Base-by-base conservation (phyloP, 768 basidiomycete species). In the Trametes gibbosa region DNA sequence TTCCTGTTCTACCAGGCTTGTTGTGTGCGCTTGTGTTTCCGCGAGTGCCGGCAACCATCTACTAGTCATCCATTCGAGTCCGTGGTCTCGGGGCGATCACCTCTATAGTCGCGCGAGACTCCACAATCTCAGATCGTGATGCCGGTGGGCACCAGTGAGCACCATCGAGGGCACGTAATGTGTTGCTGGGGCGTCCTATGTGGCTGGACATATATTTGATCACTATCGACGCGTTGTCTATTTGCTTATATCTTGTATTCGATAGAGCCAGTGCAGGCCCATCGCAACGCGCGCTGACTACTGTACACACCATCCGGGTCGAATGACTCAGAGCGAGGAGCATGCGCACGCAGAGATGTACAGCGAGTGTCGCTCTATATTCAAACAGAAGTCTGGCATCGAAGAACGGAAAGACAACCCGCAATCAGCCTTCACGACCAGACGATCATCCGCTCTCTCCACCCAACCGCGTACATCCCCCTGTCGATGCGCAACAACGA, bases 401-500 rank as follows among this genome's bases (percentile, higher is more conserved):
- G 50, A 52, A 58, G 51, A 4, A 8, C 12, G 7, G 21, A 16
- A 42, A 1, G 41, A 7, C 47, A 35, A 45, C 46, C n/a, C 46
- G n/a, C 17, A 24, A 41, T 53, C 45, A 59, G 47, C 47, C 48
- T 48, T 59, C 46, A 24, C 51, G 37, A 59, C 58, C 14, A 46
- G 37, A 52, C 53, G 59, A 53, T 54, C 52, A 55, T 46, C 19
- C 40, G 6, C 23, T 4, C 45, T 25, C 47, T 9, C 21, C 27
- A 19, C 17, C 48, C 55, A 32, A 47, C 46, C 35, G 46, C 39
- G 41, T 43, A 34, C 35, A 40, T 42, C 27, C 32, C 34, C 25
- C 37, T 49, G 51, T 59, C 48, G 59, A 54, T 50, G 47, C n/a
- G 47, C 47, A 25, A 50, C 59, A 48, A 60, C 51, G 40, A 41